Evolutionary conservation across 495 filamentous ascomycete species (phyloP), one percentile per base, ranked within the genome.

Genomic region (Trichoderma reesei): DNA sequence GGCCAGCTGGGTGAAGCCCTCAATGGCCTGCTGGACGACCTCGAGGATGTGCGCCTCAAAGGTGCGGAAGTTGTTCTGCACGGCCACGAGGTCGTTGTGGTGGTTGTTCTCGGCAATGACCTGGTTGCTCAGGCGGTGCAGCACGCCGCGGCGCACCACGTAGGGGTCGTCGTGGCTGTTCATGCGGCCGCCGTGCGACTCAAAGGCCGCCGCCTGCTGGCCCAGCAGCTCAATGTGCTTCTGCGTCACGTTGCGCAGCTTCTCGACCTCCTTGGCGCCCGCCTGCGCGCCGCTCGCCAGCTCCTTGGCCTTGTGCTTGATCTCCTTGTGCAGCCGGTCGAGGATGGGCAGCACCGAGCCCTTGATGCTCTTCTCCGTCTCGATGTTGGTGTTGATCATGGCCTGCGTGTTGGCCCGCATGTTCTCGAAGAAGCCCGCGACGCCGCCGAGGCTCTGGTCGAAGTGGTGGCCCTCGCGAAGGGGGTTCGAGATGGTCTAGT

Each of bases 201-300:
- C 88, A 71, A 88, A 90, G 5, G 83, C 71, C 7, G 91, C 90
- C 0, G 90, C 85, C 67, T 92, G 83, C 76, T 93, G 89, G 61
- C 88, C 92, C 0, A 98, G 84, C 36, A 96, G 85, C 75, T 98
- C 93, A 63, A 98, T 96, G 67, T 97, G 90, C 78, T 93, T 96
- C 81, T 98, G 94, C 1, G 93, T 97, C 11, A 77, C 72, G 67
- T 85, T 83, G 62, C 95, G 88, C 26, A 91, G 88, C 77, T 96
- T 98, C 60, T 95, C 90, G 36, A 98, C 92, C 20, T 88, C 86
- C 75, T 97, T 98, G 46, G 89, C 84, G 8, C 84, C 82, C 81
- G 94, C 96, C 63, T 84, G 84, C n/a, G 89, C 90, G n/a, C 92
- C 91, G 54, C 85, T 82, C 48, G 80, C 80, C 6, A 98, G 82